Evolutionary conservation across 768 basidiomycete species (phyloP), one percentile per base, ranked within the genome.

Genomic region (Naganishia friedmannii): DNA sequence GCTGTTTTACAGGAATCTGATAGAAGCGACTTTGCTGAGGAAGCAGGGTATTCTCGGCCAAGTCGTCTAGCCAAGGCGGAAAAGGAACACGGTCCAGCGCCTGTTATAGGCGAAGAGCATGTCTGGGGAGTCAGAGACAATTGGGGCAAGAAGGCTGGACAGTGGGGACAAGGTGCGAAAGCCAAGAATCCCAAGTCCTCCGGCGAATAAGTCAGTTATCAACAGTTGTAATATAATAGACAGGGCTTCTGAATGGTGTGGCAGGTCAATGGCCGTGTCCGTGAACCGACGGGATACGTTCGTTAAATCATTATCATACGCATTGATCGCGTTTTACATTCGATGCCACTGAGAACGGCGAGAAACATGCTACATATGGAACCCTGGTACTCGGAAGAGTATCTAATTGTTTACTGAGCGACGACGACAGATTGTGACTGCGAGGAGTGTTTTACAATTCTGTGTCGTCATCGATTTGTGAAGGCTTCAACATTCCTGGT

Each of bases 401-500:
- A 31, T 55, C 54, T 55, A 46, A 26, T 34, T 42, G 23, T 26
- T 42, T 42, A 63, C 26, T 12, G n/a, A 12, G 26, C 9, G 15
- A 23, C 39, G 12, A 17, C 34, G 32, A 19, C 15, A 29, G 10
- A 58, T 21, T 34, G 5, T 8, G n/a, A 23, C 34, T 42, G 42
- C 9, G 15, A 37, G n/a, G n/a, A 3, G 34, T 4, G 12, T 23
- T 32, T 10, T 26, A 82, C 58, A 81, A 70, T 74, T 94, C 92
- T 53, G 72, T 68, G 83, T 90, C 91, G 83, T 95, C 93, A 78
- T 94, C 92, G 80, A 97, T 78, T 82, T 94, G 92, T 75, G 89
- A 90, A 48, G 93, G 94, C 82, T 96, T 96, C 80, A 97, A 86
- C 90, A 97, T 90, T 48, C 96, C 96, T n/a, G 94, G 95, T 71